Base-by-base conservation (phyloP, 139 green algal species). In the Asterochloris erici region DNA sequence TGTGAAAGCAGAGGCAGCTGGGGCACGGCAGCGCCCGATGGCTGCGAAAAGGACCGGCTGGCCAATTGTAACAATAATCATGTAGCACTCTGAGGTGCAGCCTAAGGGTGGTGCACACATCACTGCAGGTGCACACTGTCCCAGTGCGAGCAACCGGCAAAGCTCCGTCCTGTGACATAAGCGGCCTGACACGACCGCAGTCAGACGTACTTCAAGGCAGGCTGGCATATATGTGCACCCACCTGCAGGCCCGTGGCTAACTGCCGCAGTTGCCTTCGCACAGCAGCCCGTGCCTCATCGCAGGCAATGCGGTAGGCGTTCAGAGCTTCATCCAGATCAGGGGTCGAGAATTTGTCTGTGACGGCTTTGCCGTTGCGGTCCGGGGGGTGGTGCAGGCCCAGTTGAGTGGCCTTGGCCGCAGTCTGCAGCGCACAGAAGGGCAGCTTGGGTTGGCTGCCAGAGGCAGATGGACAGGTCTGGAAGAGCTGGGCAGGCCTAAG, bases 281-380 rank as follows among this genome's bases (percentile, higher is more conserved):
- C 87, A 27, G 75, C 85, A 2, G 62, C 75, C 14, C n/a, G 26
- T 0, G 89, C 89, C 13, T 71, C 75, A 28, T 68, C 68, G 71
- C 88, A 92, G 0, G 84, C 84, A 16, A 68, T 27, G 14, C 88
- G 83, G 77, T 93, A 94, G 28, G 79, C 80, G 12, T 93, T 83
- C 21, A 91, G 74, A 4, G 90, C 88, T 12, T 68, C 68, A 38
- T 94, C 88, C 19, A 93, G 71, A 21, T 77, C 83, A 12, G 54
- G 10, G 12, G 81, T 91, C 64, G 84, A 82, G 61, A 84, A 86
- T 10, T 47, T 26, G 23, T 84, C 81, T 12, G 14, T 27, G 11
- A 83, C 26, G 21, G 79, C 38, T n/a, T 82, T 83, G 75, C 89
- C 89, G 19, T 88, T 89, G 64, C 89, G 83, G 82, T 92, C 87